Base-by-base conservation (phyloP, 441 rosid genomes). In the Breynia disticha region DNA sequence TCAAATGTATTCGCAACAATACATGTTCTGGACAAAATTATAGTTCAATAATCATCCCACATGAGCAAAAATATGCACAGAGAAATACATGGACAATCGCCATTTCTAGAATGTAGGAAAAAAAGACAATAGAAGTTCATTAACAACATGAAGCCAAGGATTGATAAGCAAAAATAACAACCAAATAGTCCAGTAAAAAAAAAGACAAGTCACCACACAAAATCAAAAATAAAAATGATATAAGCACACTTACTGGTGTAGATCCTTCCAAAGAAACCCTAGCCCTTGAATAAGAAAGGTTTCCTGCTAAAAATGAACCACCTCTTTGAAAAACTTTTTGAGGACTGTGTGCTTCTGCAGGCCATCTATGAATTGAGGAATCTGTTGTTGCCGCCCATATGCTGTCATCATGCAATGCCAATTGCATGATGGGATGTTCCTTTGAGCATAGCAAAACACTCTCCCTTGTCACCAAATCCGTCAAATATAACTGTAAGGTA, bases 251-350 rank as follows among this genome's bases (percentile, higher is more conserved):
- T 80, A 95, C 99, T 1, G 85, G 95, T 19, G 80, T 81, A 61
- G 85, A 79, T 70, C 98, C 98, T 83, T 95, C 99, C 59, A 95
- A 75, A 21, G 99, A 95, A 64, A 82, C 87, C 72, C 98, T 84
- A 53, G 97, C 95, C 79, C 99, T 90, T 45, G 97, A 79, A 77
- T 90, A 95, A 17, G 96, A 90, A 67, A 95, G 76, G 67, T 90
- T 95, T 67, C 99, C 99, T 62, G 98, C 98, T 75, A 95, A 75
- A 68, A 95, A 95, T 42, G 99, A 81, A 60, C 86, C 90, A 43
- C 97, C 97, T 72, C 72, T 86, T 67, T 86, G 75, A 67, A 95
- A 87, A 60, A 79, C 74, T 71, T 86, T 88, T 60, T 87, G 95
- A 67, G 97, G 97, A 72, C 76, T 86, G 68, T 59, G 79, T 59